phyloP scores from a whole-genome alignment of 768 basidiomycete genomes.

The Mrakia blollopis region DNA sequence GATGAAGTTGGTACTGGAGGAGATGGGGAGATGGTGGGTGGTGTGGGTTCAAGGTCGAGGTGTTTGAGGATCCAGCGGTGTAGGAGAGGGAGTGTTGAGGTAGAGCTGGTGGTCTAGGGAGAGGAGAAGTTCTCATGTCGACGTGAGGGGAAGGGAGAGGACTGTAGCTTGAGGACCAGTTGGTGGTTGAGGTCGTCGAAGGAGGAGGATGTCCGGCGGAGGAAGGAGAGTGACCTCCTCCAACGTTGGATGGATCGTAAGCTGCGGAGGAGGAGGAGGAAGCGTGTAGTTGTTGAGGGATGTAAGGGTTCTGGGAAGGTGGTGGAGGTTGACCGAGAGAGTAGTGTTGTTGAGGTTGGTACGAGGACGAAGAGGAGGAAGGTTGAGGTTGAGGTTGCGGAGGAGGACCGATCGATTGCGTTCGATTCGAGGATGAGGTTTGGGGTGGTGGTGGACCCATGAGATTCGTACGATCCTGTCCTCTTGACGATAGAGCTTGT shows the following conservation, averaged over 20 bases:
- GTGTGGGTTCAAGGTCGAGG: not conserved
- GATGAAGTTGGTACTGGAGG: not conserved
- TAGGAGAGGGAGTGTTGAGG: not conserved
- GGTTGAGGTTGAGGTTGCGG: slow-evolving; percentile 12
- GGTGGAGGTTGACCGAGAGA: slow-evolving; percentile 9
- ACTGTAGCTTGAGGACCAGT: slow-evolving; percentile 20
- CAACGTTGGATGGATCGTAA: not conserved
- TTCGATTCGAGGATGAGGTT: not conserved
- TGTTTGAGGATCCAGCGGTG: not conserved
- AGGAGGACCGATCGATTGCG: not conserved
- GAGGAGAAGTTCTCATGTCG: slow-evolving; percentile 20
- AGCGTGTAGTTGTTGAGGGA: slow-evolving; percentile 4
- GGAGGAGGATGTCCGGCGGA: not conserved
- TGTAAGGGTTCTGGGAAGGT: slow-evolving; percentile 14
- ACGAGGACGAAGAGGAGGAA: not conserved
- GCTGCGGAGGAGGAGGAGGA: not conserved
- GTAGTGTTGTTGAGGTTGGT: slow-evolving; percentile 23
- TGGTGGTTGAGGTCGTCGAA: not conserved
- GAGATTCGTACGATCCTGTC: not conserved
- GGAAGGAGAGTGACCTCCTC: slow-evolving; percentile 7
- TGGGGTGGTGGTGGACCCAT: not conserved
- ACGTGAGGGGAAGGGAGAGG: slow-evolving; percentile 25
- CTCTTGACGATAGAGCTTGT: not conserved
- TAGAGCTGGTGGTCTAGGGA: not conserved
- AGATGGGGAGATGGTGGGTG: slow-evolving; percentile 1